Base-by-base conservation (phyloP, 2,329 filamentous ascomycete genomes). In the Sporothrix sp. region DNA sequence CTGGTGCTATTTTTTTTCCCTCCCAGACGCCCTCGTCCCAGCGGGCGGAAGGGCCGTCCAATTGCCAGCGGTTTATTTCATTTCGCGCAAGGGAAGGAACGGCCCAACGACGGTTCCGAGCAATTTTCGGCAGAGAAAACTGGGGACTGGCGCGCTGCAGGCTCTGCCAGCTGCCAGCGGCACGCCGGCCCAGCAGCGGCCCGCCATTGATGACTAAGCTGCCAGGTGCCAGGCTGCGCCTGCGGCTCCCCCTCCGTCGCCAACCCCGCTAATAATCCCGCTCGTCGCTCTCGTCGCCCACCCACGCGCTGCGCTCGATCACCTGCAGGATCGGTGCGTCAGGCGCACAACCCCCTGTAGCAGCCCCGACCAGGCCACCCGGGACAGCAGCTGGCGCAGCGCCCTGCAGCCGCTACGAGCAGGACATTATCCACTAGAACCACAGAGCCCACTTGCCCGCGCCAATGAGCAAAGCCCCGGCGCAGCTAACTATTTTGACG, bases 31-130 rank as follows among this genome's bases (percentile, higher is more conserved):
- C 14, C 42, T 42, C 25, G 25, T 35, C 23, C 35, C 40, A 36
- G 38, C 35, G 36, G 33, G 21, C 16, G 45, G 25, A 42, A 27
- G 10, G 33, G 49, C 48, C 57, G 43, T 61, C 59, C 60, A 60
- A 62, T 71, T 60, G 58, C 58, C 56, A 51, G 57, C 54, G 23
- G 52, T 38, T 54, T 55, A 58, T 56, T 58, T 56, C 56, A 58
- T 55, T 58, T 57, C 56, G 54, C 54, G 45, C 54, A 55, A 38
- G 28, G 32, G 42, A 32, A 36, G 38, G 37, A 23, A 42, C 49
- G 50, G 47, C 50, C 44, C 20, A 47, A 45, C 48, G 47, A 33
- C 23, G 21, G 47, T 58, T 58, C 59, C 57, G 58, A 53, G 54
- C 53, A 52, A 57, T 61, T 61, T 60, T 61, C 58, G 60, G 53